Evolutionary conservation across 2,329 filamentous ascomycete genomes (phyloP).

Genomic region (Cordyceps javanica): DNA sequence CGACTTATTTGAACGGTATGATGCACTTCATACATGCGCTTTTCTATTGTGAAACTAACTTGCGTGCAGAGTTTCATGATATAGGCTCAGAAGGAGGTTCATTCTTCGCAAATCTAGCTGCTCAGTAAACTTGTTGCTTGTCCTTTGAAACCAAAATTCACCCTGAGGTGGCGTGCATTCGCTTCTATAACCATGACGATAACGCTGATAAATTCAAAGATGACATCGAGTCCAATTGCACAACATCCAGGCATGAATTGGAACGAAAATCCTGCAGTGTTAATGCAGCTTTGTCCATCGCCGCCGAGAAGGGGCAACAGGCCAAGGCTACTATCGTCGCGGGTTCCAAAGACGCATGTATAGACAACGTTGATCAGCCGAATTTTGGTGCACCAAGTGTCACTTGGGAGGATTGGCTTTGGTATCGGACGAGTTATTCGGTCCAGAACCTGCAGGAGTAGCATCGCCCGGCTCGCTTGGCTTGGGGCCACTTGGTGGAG

Average conservation of each 20-base stretch:
- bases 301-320: background rate
- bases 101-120: background rate
- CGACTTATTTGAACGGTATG: too few relatives aligned
- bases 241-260: background rate
- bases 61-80: background rate
- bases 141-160: constrained; percentile 1
- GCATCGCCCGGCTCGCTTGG: background rate
- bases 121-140: background rate
- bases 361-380: background rate
- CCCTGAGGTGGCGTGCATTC: background rate
- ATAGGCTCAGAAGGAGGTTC: background rate
- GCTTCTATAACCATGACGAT: background rate
- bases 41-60: background rate
- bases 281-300: background rate
- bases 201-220: background rate
- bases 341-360: background rate
- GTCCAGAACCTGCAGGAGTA: background rate
- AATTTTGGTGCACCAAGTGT: background rate
- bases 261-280: background rate
- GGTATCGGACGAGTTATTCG: background rate
- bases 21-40: too few relatives aligned
- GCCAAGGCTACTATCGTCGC: background rate
- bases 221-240: background rate
- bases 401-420: background rate
- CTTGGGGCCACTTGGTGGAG: background rate